Conservation (phyloP, 768 basidiomycete genomes). For the Pleurotus citrinopileatus region DNA sequence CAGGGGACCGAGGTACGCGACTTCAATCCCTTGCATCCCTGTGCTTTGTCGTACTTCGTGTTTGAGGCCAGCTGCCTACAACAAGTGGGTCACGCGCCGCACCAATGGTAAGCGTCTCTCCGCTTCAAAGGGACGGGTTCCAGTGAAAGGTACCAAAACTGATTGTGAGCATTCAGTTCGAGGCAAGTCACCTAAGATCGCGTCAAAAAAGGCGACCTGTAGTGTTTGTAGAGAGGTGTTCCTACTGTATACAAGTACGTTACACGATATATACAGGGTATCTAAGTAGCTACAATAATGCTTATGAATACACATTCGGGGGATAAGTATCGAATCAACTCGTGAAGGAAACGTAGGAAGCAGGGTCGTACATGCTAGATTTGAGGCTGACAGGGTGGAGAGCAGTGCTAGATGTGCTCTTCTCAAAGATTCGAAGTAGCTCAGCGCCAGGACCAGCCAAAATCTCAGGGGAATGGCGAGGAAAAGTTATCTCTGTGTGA, state of each 20-base stretch:
- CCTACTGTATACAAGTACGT: too few species aligned
- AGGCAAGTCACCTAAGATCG: too few species aligned
- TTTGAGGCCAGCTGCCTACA: too few species aligned
- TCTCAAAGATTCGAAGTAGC: constrained; percentile 1
- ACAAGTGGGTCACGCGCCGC: too few species aligned
- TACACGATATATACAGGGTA: neutral
- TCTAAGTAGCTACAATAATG: neutral
- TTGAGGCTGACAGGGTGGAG: neutral
- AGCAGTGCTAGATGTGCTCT: neutral
- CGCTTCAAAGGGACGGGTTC: too few species aligned
- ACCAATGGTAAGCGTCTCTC: too few species aligned
- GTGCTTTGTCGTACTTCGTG: too few species aligned
- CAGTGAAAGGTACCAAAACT: too few species aligned
- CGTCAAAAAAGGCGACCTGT: too few species aligned
- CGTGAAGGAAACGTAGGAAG: neutral
- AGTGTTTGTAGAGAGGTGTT: too few species aligned
- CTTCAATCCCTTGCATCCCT: constrained; percentile 1
- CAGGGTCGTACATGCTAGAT: constrained; percentile 6
- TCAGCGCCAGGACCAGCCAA: constrained; percentile 5
- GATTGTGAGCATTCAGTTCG: too few species aligned
- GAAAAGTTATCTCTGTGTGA: constrained; percentile 27
- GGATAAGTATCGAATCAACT: neutral
- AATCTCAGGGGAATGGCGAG: constrained; percentile 19
- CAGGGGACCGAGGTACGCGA: constrained; percentile 52
- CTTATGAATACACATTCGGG: neutral